These are phyloP conservation scores for Pythium folliculosum DNA, from an alignment of 352 stramenopile genomes.

Conservation along the genomic window DNA sequence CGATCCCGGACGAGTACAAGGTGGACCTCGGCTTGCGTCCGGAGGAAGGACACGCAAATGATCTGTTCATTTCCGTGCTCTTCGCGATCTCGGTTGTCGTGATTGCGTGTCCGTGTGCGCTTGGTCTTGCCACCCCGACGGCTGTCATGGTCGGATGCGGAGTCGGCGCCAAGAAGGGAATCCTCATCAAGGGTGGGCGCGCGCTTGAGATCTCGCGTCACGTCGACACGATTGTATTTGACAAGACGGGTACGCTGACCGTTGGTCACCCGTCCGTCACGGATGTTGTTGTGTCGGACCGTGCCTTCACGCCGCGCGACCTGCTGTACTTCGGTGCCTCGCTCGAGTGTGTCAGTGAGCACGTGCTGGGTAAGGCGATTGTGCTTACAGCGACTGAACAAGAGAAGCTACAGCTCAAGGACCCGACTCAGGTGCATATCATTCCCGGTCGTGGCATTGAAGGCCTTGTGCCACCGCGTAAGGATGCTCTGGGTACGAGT, in stretches of 20 bases:
- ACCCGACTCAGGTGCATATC: conserved; percentile 73
- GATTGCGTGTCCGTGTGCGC: conserved; percentile 84
- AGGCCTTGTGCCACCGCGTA: conserved; percentile 50
- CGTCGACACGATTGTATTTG: conserved; percentile 90
- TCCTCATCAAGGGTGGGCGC: conserved; percentile 88
- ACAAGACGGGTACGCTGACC: conserved; percentile 94
- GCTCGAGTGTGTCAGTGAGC: conserved; percentile 83
- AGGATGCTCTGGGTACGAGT: conserved; percentile 10
- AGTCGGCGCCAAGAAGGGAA: conserved; percentile 84
- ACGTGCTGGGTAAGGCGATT: conserved; percentile 85
- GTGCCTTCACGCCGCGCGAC: conserved; percentile 61
- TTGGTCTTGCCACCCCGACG: conserved; percentile 83
- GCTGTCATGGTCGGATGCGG: conserved; percentile 89
- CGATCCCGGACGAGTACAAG: conserved; percentile 56
- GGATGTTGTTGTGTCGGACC: conserved; percentile 73
- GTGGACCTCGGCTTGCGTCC: conserved; percentile 49
- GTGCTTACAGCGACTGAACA: conserved; percentile 73
- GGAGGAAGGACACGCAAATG: conserved; percentile 58
- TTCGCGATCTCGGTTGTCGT: conserved; percentile 90
- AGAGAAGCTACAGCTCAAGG: conserved; percentile 72
- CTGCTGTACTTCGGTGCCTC: conserved; percentile 81
- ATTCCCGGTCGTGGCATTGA: conserved; percentile 80
- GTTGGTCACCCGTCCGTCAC: conserved; percentile 77
- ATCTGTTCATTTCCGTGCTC: conserved; percentile 71
- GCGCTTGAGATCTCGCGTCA: conserved; percentile 82